These are phyloP conservation scores for Solanum boliviense DNA, from an alignment of 257 asterid species.

Conservation along the genomic window DNA sequence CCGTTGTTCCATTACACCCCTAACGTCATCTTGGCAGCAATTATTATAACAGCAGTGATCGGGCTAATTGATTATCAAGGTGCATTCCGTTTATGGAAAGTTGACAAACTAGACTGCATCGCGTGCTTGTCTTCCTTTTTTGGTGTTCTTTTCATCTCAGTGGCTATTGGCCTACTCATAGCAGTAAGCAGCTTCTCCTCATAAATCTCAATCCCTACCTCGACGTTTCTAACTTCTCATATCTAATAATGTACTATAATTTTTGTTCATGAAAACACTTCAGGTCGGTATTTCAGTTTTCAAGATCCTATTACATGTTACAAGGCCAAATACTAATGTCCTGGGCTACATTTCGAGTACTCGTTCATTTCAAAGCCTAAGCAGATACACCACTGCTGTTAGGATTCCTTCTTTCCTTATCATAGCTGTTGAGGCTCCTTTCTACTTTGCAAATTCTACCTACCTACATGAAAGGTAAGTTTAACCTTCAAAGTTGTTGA, in stretches of 20 bases:
- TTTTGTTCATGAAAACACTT: neutral
- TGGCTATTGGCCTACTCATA: conserved; percentile 84
- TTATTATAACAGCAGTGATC: conserved; percentile 81
- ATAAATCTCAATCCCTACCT: neutral
- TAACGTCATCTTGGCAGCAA: conserved; percentile 72
- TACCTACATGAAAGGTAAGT: conserved; percentile 81
- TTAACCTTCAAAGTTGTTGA: neutral
- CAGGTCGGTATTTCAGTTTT: conserved; percentile 88
- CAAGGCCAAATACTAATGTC: conserved; percentile 66
- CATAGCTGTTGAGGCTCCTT: conserved; percentile 68
- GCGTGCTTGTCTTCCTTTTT: conserved; percentile 77
- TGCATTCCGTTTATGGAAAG: conserved; percentile 70
- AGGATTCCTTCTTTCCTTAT: conserved; percentile 64
- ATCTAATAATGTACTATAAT: neutral
- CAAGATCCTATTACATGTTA: conserved; percentile 78
- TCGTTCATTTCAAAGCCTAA: conserved; percentile 51
- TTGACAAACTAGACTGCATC: conserved; percentile 80
- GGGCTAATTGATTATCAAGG: conserved; percentile 83
- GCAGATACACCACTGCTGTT: conserved; percentile 51
- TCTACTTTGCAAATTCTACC: conserved; percentile 79
- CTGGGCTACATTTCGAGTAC: conserved; percentile 78
- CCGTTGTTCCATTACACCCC: conserved; percentile 86
- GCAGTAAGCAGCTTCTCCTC: conserved; percentile 53
- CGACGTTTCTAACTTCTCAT: neutral
- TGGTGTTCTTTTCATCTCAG: conserved; percentile 93